A percentile compares a stretch with the other conserved stretches of the same genome.
phyloP scores from a whole-genome alignment of 768 basidiomycete species.

The Pholiota microspora region DNA sequence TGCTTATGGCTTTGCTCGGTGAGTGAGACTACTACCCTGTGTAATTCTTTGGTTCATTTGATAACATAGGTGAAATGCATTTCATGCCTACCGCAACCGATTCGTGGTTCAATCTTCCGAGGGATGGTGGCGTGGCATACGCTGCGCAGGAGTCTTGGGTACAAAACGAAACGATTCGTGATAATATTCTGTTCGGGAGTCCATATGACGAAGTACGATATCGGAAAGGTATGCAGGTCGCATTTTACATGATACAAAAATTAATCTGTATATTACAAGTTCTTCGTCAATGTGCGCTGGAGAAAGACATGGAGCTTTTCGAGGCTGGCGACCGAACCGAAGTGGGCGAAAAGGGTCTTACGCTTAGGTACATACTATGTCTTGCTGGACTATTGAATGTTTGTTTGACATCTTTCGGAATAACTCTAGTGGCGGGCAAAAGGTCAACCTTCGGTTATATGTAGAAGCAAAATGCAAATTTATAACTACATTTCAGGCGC shows the following conservation, averaged over 20 bases:
- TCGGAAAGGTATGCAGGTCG: conserved; percentile 45
- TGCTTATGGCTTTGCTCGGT: conserved; percentile 60
- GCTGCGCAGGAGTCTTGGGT: conserved; percentile 88
- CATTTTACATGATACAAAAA: background rate
- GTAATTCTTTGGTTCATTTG: no score
- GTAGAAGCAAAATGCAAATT: background rate
- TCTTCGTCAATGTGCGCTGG: conserved; percentile 70
- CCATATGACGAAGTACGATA: conserved; percentile 77
- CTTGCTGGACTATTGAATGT: background rate
- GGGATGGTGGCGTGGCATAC: conserved; percentile 69
- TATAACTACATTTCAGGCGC: conserved; percentile 29
- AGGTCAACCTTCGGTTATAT: conserved; percentile 9
- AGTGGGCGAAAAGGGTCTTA: conserved; percentile 70
- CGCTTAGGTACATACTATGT: conserved; percentile 29
- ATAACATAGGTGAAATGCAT: conserved; percentile 76
- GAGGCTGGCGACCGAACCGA: conserved; percentile 68
- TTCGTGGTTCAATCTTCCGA: conserved; percentile 70
- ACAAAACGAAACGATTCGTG: conserved; percentile 74
- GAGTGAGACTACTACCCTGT: no score
- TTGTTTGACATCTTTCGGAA: background rate
- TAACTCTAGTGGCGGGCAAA: conserved; percentile 40
- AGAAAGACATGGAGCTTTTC: conserved; percentile 68
- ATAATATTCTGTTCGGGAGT: conserved; percentile 82
- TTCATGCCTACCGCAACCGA: conserved; percentile 47
- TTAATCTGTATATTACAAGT: conserved; percentile 29